A percentile compares a stretch with the other conserved stretches of the same genome.
These are phyloP conservation scores for Termitomyces heimii DNA, from an alignment of 768 basidiomycete genomes.

Conservation along the genomic window DNA sequence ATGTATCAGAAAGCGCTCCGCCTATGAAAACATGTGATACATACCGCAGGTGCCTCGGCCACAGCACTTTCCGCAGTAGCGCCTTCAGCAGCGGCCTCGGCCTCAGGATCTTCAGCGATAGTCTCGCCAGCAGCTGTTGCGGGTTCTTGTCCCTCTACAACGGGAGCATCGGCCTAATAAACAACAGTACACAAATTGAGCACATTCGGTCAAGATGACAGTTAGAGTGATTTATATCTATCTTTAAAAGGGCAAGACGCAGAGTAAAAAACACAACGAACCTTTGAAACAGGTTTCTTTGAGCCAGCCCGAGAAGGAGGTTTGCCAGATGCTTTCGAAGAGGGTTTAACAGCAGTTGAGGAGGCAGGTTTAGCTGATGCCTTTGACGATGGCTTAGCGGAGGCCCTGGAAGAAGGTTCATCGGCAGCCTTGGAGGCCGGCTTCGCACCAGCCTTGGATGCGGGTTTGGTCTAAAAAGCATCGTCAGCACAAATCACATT, in stretches of 20 bases:
- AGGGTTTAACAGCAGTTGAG: constrained; percentile 33
- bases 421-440: constrained; percentile 27
- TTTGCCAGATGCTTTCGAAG: constrained; percentile 40
- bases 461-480: constrained; percentile 34
- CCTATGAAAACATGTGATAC: not conserved
- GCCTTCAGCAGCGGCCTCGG: constrained; percentile 26
- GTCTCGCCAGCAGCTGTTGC: constrained; percentile 32
- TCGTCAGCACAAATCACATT: not conserved
- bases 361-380: constrained; percentile 39
- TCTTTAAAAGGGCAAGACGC: not conserved
- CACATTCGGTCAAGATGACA: not conserved
- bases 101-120: constrained; percentile 52
- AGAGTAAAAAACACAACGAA: constrained; percentile 15
- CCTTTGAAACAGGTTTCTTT: constrained; percentile 65
- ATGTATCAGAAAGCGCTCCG: not conserved
- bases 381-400: constrained; percentile 36
- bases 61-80: not conserved
- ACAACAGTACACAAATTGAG: not conserved
- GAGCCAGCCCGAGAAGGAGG: constrained; percentile 54
- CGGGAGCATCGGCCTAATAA: constrained; percentile 17
- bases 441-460: constrained; percentile 26
- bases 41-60: not conserved
- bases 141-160: constrained; percentile 33
- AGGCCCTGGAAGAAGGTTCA: constrained; percentile 32
- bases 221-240: not conserved